A percentile compares a stretch with the other conserved stretches of the same genome.
Evolutionary conservation across 2,329 filamentous ascomycete genomes (phyloP).

Genomic region (Fusarium sp.): DNA sequence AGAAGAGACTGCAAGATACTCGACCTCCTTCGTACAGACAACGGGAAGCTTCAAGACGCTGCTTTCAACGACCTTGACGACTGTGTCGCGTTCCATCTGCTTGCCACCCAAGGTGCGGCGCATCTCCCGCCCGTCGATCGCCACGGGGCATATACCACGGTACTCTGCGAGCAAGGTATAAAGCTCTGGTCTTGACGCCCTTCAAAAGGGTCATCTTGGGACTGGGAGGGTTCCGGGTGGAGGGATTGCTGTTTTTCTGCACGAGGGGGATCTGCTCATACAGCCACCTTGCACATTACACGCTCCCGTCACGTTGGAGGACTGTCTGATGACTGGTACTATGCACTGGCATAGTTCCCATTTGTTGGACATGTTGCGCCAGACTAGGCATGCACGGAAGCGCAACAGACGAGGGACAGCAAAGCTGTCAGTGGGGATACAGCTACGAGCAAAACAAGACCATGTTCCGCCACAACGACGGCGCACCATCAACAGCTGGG

Average conservation of each 20-base stretch:
- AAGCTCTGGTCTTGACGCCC: background rate
- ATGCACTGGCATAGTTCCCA: background rate
- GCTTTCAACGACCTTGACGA: background rate
- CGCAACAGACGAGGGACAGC: too few relatives aligned
- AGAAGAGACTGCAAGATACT: background rate
- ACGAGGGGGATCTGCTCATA: background rate
- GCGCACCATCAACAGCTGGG: too few relatives aligned
- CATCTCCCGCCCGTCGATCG: background rate
- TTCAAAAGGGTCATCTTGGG: too few relatives aligned
- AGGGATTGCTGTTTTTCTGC: background rate
- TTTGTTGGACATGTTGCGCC: background rate
- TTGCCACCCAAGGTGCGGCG: background rate
- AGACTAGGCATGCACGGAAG: too few relatives aligned
- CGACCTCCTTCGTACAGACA: background rate
- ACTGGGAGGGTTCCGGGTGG: background rate
- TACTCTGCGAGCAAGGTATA: background rate
- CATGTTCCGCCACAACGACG: too few relatives aligned
- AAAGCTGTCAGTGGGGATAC: too few relatives aligned
- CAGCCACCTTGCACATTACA: background rate
- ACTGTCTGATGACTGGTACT: background rate
- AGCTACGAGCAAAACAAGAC: too few relatives aligned
- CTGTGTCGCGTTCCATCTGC: background rate
- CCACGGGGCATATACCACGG: background rate
- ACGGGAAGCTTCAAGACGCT: background rate
- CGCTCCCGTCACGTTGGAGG: background rate